These are phyloP conservation scores for Nannizziopsis arthrosporioides DNA, from an alignment of 2,329 filamentous ascomycete genomes.

Conservation along the genomic window DNA sequence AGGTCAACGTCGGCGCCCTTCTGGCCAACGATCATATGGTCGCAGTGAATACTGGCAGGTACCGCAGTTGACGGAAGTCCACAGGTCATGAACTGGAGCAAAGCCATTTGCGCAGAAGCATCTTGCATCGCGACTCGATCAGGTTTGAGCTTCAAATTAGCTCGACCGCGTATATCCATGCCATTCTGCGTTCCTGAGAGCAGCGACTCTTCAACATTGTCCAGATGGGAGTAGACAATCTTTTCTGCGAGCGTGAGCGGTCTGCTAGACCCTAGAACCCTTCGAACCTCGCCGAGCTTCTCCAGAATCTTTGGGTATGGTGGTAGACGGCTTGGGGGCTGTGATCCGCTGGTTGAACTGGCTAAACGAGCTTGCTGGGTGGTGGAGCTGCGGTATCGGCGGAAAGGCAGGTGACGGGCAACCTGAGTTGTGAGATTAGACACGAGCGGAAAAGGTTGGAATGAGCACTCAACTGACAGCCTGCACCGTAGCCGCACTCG, in stretches of 20 bases:
- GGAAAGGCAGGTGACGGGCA: slow-evolving; percentile 10
- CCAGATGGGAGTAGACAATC: slow-evolving; percentile 92
- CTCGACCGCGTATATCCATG: slow-evolving; percentile 67
- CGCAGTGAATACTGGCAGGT: slow-evolving; percentile 94
- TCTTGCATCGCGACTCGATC: slow-evolving; percentile 99
- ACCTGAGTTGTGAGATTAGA: slow-evolving; percentile 7
- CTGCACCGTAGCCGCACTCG: slow-evolving; percentile 2
- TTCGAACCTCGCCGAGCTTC: slow-evolving; percentile 62
- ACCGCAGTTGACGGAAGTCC: slow-evolving; percentile 80
- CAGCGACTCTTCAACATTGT: slow-evolving; percentile 78
- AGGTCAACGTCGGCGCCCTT: slow-evolving; percentile 80
- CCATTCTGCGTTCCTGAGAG: slow-evolving; percentile 74
- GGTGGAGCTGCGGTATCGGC: slow-evolving; percentile 13
- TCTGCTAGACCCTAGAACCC: slow-evolving; percentile 53
- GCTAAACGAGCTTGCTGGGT: slow-evolving; percentile 6
- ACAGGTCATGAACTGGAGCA: slow-evolving; percentile 98
- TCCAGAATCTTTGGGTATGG: slow-evolving; percentile 73
- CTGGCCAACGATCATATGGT: slow-evolving; percentile 96
- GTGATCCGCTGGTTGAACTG: slow-evolving; percentile 5
- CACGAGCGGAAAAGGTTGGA: background rate
- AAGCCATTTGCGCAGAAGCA: slow-evolving; percentile 94
- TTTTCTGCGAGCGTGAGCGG: slow-evolving; percentile 86
- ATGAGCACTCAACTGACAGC: background rate
- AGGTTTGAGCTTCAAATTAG: slow-evolving; percentile 92
- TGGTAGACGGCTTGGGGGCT: slow-evolving; percentile 45